Evolutionary conservation across 805 yeast genomes (phyloP), one percentile per base, ranked within the genome.

Genomic region (Saccharomycopsis sp.): DNA sequence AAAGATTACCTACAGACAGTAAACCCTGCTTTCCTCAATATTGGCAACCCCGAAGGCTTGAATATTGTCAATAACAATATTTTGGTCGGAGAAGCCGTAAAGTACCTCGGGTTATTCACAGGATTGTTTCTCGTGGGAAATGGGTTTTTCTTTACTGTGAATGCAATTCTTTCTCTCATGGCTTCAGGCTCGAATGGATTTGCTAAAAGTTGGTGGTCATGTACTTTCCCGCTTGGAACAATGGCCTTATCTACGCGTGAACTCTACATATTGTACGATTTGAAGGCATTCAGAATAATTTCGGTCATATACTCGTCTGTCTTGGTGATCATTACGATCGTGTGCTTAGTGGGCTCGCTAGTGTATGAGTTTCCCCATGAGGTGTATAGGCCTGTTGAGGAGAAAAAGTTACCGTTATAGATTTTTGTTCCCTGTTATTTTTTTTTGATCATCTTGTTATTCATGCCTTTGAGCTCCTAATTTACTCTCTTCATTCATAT

Each of bases 181-280:
- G 63, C 65, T 20, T 65, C 67, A 37, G 77, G 77, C 0, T 65
- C 69, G 2, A 69, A 68, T 18, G 56, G 62, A 34, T 84, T 82
- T 72, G 72, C 75, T 29, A 75, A 76, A 62, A 77, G 80, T 1
- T 82, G 83, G 82, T 88, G 97, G 97, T 83, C 91, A 16, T 80
- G 87, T 75, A 87, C 97, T 62, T 91, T 91, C 84, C 97, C 97
- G 2, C 65, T 90, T 64, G 97, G 97, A 1, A 89, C 95, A 0
- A 83, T 88, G 85, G 75, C 85, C 0, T 68, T 86, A 14, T 81
- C 89, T 1, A 77, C 81, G 58, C 69, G 74, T 8, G 79, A 81
- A 63, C 66, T 90, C 18, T 84, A 75, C 48, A 64, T 61, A 2
- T 67, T 78, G 1, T 80, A 79, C 52, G 78, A 78, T 1, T 67